Conservation (phyloP, 2,329 filamentous ascomycete genomes). For the Aspergillus fumigatus region DNA sequence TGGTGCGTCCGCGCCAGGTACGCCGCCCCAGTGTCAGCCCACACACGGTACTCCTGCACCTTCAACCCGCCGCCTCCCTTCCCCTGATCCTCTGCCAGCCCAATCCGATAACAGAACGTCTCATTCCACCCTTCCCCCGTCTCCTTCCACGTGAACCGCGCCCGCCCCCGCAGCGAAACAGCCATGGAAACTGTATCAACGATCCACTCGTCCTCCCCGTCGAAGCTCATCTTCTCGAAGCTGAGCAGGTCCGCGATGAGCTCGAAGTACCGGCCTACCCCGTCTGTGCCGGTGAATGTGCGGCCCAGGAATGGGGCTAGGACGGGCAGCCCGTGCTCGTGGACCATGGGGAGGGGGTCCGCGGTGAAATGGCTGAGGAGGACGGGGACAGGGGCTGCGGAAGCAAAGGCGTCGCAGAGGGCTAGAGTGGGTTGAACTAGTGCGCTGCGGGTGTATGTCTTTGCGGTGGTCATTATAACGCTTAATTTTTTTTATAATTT, state of each 20-base stretch:
- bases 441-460: constrained; percentile 12
- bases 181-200: constrained; percentile 31
- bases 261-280: constrained; percentile 35
- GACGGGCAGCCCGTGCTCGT: constrained; percentile 39
- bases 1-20: constrained; percentile 34
- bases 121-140: constrained; percentile 39
- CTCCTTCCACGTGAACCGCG: constrained; percentile 29
- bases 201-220: constrained; percentile 32
- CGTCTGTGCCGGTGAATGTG: constrained; percentile 34
- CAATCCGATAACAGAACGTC: constrained; percentile 37
- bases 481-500: background rate
- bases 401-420: constrained; percentile 30
- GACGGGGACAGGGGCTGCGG: constrained; percentile 14
- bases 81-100: constrained; percentile 26
- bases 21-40: constrained; percentile 43
- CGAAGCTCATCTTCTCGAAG: constrained; percentile 36
- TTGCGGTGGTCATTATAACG: background rate
- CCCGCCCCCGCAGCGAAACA: constrained; percentile 32
- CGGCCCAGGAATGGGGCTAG: constrained; percentile 42
- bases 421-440: constrained; percentile 23
- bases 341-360: constrained; percentile 19
- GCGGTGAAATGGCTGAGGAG: constrained; percentile 35
- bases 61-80: constrained; percentile 17
- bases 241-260: constrained; percentile 26
- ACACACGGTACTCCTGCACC: constrained; percentile 39